Evolutionary conservation across 768 basidiomycete genomes (phyloP).

Genomic region (Cubamyces lactineus): DNA sequence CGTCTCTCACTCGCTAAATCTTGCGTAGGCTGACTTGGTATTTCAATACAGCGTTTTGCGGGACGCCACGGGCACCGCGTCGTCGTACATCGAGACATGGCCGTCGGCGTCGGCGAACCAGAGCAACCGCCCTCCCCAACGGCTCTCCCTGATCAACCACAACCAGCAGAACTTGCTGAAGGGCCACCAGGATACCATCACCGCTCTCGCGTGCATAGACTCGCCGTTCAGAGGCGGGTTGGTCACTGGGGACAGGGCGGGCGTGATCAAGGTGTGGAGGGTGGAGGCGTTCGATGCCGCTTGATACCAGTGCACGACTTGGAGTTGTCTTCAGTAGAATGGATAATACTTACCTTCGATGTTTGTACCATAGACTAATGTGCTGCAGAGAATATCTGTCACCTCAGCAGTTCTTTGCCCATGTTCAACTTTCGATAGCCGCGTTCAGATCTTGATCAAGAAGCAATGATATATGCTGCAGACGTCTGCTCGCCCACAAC

Average conservation of each 20-base stretch:
- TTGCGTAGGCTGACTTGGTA: constrained; percentile 7
- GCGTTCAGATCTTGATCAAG: too few relatives aligned
- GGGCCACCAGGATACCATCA: constrained; percentile 90
- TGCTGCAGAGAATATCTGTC: too few relatives aligned
- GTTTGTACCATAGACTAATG: too few relatives aligned
- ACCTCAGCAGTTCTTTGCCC: too few relatives aligned
- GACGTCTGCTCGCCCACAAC: too few relatives aligned
- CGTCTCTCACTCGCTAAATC: background rate
- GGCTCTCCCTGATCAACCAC: constrained; percentile 76
- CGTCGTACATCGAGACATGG: constrained; percentile 70
- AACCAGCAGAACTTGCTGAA: constrained; percentile 85
- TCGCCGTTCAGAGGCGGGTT: constrained; percentile 92
- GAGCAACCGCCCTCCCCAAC: constrained; percentile 69
- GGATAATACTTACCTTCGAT: too few relatives aligned
- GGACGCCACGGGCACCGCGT: constrained; percentile 47
- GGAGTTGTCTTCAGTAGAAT: too few relatives aligned
- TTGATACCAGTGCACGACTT: background rate
- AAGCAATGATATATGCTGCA: too few relatives aligned
- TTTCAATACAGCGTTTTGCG: constrained; percentile 35
- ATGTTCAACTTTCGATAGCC: too few relatives aligned
- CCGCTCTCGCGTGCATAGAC: constrained; percentile 83
- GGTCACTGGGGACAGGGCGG: constrained; percentile 89
- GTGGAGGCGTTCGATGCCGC: constrained; percentile 50
- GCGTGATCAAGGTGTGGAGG: constrained; percentile 90
- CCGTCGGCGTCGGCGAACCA: constrained; percentile 46